Conservation (phyloP, 2,329 filamentous ascomycete genomes). For the Trichoderma atroviride region DNA sequence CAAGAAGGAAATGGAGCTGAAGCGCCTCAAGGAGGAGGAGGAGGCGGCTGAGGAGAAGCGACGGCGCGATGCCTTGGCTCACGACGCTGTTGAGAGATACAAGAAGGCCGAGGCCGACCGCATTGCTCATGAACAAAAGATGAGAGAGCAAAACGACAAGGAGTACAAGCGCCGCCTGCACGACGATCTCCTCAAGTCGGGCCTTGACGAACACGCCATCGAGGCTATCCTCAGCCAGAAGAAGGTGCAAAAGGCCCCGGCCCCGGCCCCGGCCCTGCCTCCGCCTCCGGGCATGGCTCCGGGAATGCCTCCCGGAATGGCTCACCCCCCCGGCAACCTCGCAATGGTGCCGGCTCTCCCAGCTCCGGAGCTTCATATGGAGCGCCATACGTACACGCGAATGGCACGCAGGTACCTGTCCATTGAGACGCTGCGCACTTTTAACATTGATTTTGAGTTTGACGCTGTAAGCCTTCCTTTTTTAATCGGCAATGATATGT, state of each 20-base stretch:
- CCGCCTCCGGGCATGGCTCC: background rate
- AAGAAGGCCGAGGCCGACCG: conserved; percentile 54
- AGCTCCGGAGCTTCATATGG: conserved; percentile 27
- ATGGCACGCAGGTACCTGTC: conserved; percentile 65
- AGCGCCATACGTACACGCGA: conserved; percentile 62
- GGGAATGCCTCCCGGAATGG: no score
- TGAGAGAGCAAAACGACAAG: conserved; percentile 53
- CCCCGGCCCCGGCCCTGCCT: conserved; percentile 8
- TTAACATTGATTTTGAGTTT: conserved; percentile 59
- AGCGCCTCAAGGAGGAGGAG: conserved; percentile 49
- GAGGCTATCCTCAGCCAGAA: conserved; percentile 61
- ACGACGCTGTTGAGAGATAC: conserved; percentile 50
- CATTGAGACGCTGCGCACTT: conserved; percentile 60
- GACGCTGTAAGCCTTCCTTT: conserved; percentile 52
- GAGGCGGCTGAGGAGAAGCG: conserved; percentile 36
- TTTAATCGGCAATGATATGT: no score
- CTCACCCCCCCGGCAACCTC: background rate
- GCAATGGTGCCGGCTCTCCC: conserved; percentile 26
- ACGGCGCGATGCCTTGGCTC: conserved; percentile 15
- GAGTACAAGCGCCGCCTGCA: conserved; percentile 60
- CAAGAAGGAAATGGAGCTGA: conserved; percentile 54
- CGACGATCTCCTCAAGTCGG: conserved; percentile 60
- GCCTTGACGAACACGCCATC: conserved; percentile 62
- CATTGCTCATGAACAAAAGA: conserved; percentile 49
- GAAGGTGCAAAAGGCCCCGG: conserved; percentile 39